A percentile compares a stretch with the other conserved stretches of the same genome.
Conservation (phyloP, 2,329 filamentous ascomycete genomes). For the Cladophialophora psammophila region DNA sequence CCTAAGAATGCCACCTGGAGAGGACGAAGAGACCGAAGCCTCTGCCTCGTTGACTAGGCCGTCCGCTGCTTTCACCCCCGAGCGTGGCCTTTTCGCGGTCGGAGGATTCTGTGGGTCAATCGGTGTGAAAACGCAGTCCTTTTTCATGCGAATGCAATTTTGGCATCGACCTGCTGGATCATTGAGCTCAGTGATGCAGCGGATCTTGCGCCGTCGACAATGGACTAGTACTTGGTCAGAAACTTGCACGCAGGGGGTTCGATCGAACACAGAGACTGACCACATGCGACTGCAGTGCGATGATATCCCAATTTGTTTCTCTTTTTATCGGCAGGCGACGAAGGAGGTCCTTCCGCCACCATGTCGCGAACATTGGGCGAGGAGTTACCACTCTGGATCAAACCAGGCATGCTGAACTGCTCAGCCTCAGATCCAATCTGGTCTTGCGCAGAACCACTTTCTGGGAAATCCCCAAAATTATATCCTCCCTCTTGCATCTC, state of each 20-base stretch:
- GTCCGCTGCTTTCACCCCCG: conserved; percentile 53
- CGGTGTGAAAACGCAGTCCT: conserved; percentile 90
- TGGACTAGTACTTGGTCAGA: conserved; percentile 67
- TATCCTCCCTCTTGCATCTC: conserved; percentile 34
- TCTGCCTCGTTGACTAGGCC: conserved; percentile 51
- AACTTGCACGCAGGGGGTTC: conserved; percentile 9
- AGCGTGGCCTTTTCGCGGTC: conserved; percentile 56
- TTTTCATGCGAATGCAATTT: conserved; percentile 93
- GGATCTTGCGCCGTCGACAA: conserved; percentile 90
- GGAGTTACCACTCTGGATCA: conserved; percentile 53
- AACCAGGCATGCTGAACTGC: conserved; percentile 31
- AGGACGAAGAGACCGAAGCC: conserved; percentile 59
- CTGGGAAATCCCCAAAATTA: conserved; percentile 16
- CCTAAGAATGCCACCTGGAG: conserved; percentile 42
- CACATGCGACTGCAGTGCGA: conserved; percentile 91
- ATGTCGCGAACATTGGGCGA: conserved; percentile 58
- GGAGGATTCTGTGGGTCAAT: conserved; percentile 75
- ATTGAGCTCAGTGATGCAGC: conserved; percentile 79
- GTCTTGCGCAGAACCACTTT: conserved; percentile 9
- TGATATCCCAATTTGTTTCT: conserved; percentile 96
- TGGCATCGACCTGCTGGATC: conserved; percentile 80
- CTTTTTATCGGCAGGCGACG: conserved; percentile 67
- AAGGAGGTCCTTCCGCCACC: conserved; percentile 43
- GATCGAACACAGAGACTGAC: conserved; percentile 65
- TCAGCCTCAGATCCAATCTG: conserved; percentile 10